phyloP scores from a whole-genome alignment of 73 alveolate species.

The Effrenium voratum region DNA sequence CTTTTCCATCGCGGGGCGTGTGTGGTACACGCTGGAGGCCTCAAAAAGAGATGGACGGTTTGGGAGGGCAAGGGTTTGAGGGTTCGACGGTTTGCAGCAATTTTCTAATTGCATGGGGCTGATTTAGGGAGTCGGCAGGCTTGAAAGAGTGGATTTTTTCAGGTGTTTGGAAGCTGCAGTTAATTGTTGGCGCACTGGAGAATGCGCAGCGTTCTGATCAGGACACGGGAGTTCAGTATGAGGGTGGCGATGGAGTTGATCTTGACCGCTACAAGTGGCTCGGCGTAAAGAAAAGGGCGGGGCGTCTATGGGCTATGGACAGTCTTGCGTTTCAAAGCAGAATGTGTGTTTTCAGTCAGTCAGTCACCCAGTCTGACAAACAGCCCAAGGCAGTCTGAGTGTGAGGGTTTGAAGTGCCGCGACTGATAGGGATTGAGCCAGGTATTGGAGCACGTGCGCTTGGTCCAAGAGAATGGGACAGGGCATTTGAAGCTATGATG shows the following conservation, averaged over 20 bases:
- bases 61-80: not conserved
- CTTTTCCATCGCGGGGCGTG: slow-evolving; percentile 5
- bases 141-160: not conserved
- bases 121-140: not conserved
- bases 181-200: not conserved
- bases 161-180: too few species aligned
- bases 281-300: not conserved
- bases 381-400: too few species aligned
- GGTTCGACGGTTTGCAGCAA: not conserved
- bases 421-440: too few species aligned
- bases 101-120: not conserved
- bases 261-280: slow-evolving; percentile 46
- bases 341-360: too few species aligned
- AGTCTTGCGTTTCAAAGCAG: too few species aligned
- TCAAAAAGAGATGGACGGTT: not conserved
- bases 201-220: not conserved
- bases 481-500: too few species aligned
- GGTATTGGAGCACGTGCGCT: too few species aligned
- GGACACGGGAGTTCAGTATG: slow-evolving; percentile 76
- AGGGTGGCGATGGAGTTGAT: slow-evolving; percentile 87
- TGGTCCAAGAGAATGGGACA: too few species aligned
- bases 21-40: slow-evolving; percentile 68
- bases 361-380: too few species aligned
- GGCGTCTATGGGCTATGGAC: not conserved
- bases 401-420: too few species aligned